Conservation (phyloP, 495 filamentous ascomycete species). For the Ramalina intermedia region DNA sequence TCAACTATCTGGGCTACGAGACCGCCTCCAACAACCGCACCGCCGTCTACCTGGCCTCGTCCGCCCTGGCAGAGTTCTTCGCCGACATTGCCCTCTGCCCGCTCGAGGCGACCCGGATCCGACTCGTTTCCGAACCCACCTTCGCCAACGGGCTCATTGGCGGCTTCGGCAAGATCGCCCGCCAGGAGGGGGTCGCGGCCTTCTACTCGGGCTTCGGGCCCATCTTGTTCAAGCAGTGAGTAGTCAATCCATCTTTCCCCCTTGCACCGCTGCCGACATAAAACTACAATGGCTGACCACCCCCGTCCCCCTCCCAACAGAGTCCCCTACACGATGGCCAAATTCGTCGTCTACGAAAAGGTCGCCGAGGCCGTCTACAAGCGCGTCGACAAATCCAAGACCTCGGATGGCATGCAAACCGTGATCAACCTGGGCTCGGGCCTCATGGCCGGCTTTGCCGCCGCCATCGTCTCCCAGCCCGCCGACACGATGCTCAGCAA, state of each 20-base stretch:
- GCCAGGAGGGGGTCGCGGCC: conserved; percentile 69
- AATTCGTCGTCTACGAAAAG: conserved; percentile 99
- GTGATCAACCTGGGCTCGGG: conserved; percentile 85
- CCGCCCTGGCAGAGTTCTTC: conserved; percentile 79
- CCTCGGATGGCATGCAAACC: conserved; percentile 66
- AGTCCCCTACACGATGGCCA: conserved; percentile 99
- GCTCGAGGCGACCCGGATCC: conserved; percentile 86
- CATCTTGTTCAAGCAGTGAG: conserved; percentile 92
- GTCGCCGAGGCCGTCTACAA: conserved; percentile 66
- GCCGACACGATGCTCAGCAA: conserved; percentile 98
- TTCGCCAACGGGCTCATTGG: conserved; percentile 70
- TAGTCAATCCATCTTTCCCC: conserved; percentile 9
- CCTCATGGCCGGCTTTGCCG: conserved; percentile 95
- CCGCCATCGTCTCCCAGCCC: conserved; percentile 90
- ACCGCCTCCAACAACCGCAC: conserved; percentile 75
- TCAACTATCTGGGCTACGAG: conserved; percentile 70
- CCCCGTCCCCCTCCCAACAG: conserved; percentile 25
- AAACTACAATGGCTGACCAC: neutral
- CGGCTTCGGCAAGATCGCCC: conserved; percentile 75
- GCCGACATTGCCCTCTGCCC: conserved; percentile 90
- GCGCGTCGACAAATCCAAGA: conserved; percentile 56
- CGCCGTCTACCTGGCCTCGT: conserved; percentile 74
- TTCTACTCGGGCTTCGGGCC: conserved; percentile 94
- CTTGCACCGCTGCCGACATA: neutral
- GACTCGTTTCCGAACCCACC: conserved; percentile 80